These are phyloP conservation scores for Termitomyces sp. DNA, from an alignment of 1,284 basidiomycete genomes.

Conservation along the genomic window DNA sequence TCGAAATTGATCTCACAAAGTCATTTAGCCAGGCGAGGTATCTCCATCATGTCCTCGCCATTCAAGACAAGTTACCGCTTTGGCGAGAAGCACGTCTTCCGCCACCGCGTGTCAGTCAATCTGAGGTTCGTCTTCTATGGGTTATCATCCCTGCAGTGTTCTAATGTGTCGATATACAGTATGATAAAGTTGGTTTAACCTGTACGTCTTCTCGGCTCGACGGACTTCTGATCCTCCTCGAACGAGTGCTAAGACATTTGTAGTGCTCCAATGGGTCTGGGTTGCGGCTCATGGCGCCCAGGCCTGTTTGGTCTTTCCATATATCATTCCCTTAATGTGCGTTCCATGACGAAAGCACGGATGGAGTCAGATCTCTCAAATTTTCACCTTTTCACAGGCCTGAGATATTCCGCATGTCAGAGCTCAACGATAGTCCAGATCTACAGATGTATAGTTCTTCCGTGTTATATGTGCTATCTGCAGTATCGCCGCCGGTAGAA, in stretches of 20 bases:
- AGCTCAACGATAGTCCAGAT: constrained; percentile 74
- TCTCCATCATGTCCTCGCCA: constrained; percentile 47
- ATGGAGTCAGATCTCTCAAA: constrained; percentile 3
- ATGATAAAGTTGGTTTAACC: constrained; percentile 83
- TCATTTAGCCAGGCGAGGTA: constrained; percentile 50
- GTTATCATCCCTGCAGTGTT: constrained; percentile 7
- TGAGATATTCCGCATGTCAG: constrained; percentile 76
- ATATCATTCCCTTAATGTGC: constrained; percentile 71
- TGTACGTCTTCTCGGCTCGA: constrained; percentile 35
- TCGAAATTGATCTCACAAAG: constrained; percentile 1
- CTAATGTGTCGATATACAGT: constrained; percentile 35
- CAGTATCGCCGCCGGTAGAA: constrained; percentile 57
- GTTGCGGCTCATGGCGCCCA: constrained; percentile 62
- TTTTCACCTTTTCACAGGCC: constrained; percentile 40
- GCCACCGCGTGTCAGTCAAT: constrained; percentile 77
- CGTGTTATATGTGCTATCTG: constrained; percentile 72
- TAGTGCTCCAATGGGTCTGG: constrained; percentile 82
- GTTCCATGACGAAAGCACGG: constrained; percentile 21
- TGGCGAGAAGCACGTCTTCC: constrained; percentile 78
- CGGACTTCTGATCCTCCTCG: background rate
- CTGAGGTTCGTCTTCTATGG: constrained; percentile 38
- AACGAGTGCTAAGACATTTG: constrained; percentile 17
- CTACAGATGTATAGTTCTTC: constrained; percentile 68
- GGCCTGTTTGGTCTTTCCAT: constrained; percentile 67
- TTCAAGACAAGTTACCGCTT: constrained; percentile 53